A percentile compares a stretch with the other conserved stretches of the same genome.
These are phyloP conservation scores for Chaetomium globosum DNA, from an alignment of 2,329 filamentous ascomycete genomes.

Conservation along the genomic window DNA sequence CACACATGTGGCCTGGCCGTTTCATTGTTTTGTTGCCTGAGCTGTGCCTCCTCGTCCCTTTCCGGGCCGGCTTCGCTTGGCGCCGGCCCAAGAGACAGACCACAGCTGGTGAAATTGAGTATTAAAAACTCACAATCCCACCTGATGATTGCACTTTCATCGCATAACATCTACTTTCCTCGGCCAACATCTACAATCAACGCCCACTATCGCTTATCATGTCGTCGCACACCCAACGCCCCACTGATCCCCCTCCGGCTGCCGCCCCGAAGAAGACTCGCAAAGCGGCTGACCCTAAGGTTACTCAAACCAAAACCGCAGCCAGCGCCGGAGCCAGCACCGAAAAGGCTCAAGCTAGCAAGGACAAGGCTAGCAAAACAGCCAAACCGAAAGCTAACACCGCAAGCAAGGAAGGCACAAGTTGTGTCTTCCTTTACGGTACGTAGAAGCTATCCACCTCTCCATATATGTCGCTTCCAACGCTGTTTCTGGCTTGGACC, in stretches of 20 bases:
- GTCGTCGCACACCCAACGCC: neutral
- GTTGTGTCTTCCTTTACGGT: slow-evolving; percentile 59
- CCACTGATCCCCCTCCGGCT: neutral
- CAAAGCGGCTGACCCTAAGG: slow-evolving; percentile 13
- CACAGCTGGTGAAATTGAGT: neutral
- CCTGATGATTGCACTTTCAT: neutral
- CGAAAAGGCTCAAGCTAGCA: too few species aligned
- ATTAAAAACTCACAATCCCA: neutral
- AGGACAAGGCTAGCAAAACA: too few species aligned
- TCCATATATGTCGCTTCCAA: slow-evolving; percentile 33
- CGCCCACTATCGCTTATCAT: neutral
- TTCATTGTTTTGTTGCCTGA: neutral
- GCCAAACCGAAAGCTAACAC: neutral
- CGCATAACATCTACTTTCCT: too few species aligned
- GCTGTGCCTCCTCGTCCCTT: neutral
- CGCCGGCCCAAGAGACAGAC: too few species aligned
- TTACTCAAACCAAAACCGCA: neutral
- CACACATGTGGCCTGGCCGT: neutral
- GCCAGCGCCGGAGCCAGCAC: too few species aligned
- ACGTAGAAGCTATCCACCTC: neutral
- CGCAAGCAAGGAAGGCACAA: slow-evolving; percentile 29
- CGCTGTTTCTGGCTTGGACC: neutral
- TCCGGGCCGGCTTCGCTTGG: neutral
- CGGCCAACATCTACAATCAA: too few species aligned
- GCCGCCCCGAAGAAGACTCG: neutral